Conservation (phyloP, 345 rosid species). For the Eucalyptus erythrocorys region DNA sequence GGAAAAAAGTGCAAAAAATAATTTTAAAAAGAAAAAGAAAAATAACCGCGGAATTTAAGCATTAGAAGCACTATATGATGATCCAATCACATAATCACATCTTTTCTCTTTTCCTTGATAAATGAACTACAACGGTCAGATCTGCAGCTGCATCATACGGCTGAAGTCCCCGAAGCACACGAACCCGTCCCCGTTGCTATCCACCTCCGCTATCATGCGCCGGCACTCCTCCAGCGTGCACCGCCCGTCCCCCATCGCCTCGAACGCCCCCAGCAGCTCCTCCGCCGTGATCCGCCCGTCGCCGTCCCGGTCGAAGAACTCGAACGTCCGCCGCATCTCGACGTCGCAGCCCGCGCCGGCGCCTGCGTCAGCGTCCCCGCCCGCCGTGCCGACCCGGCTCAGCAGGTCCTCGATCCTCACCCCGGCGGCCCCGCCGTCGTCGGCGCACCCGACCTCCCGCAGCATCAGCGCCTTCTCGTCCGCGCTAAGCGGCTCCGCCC, state of each 20-base stretch:
- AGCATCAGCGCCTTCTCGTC: constrained; percentile 62
- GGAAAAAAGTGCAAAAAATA: neutral
- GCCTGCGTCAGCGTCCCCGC: constrained; percentile 20
- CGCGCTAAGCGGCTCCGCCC: constrained; percentile 35
- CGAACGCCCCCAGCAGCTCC: constrained; percentile 44
- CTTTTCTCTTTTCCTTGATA: neutral
- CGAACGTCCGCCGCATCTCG: constrained; percentile 65
- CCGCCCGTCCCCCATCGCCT: constrained; percentile 47
- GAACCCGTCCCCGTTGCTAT: constrained; percentile 63
- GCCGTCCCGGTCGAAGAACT: constrained; percentile 70
- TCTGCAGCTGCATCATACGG: constrained; percentile 61
- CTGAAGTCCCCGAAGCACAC: constrained; percentile 86
- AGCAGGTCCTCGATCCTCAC: constrained; percentile 43
- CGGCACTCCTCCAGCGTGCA: constrained; percentile 86
- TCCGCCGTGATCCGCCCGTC: constrained; percentile 87
- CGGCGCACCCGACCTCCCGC: constrained; percentile 37
- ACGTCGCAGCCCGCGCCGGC: constrained; percentile 23
- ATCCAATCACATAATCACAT: neutral
- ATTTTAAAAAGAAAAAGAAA: neutral
- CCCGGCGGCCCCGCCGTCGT: constrained; percentile 12
- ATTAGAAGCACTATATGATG: neutral
- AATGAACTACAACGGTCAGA: neutral
- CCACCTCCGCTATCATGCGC: constrained; percentile 78
- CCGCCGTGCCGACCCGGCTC: constrained; percentile 27
- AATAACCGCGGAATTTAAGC: neutral